A percentile compares a stretch with the other conserved stretches of the same genome.
These are phyloP conservation scores for Starmerella davenportii DNA, from an alignment of 805 yeast genomes.

Conservation along the genomic window DNA sequence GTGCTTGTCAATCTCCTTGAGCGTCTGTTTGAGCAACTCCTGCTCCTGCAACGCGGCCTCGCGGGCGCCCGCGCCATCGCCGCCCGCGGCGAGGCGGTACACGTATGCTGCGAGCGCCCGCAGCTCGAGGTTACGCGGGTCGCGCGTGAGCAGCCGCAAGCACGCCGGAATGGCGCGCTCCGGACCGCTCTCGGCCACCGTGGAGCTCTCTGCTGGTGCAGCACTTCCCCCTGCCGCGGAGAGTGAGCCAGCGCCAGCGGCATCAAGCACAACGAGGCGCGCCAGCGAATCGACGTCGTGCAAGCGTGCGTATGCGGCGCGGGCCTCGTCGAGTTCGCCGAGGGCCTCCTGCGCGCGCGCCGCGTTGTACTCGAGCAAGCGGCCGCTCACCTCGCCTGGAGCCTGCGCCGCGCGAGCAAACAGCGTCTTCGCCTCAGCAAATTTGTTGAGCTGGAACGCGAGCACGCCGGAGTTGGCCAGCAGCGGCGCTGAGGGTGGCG, in stretches of 20 bases:
- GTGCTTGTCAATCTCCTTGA: conserved; percentile 59
- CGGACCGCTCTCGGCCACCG: conserved; percentile 27
- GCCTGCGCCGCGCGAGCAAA: conserved; percentile 29
- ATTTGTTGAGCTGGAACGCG: conserved; percentile 46
- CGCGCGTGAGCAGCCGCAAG: conserved; percentile 65
- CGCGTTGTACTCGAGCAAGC: conserved; percentile 47
- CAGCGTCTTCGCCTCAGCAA: conserved; percentile 32
- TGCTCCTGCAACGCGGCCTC: conserved; percentile 46
- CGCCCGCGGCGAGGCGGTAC: background rate
- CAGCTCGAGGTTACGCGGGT: conserved; percentile 40
- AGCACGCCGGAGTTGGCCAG: conserved; percentile 75
- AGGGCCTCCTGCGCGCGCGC: conserved; percentile 53
- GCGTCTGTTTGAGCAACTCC: conserved; percentile 65
- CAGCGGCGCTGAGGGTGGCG: conserved; percentile 26
- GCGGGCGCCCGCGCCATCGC: conserved; percentile 1
- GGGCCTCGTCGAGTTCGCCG: conserved; percentile 25
- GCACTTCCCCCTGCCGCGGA: background rate
- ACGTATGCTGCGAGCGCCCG: conserved; percentile 19
- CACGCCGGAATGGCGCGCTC: conserved; percentile 34
- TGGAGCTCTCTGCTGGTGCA: too few relatives aligned
- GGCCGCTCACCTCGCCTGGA: conserved; percentile 9
- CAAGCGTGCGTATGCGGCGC: conserved; percentile 28
- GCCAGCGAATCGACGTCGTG: conserved; percentile 8
- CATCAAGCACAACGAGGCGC: conserved; percentile 5
- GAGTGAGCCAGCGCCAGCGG: background rate